A percentile compares a stretch with the other conserved stretches of the same genome.
These are phyloP conservation scores for Lithospermum erythrorhizon DNA, from an alignment of 257 asterid species.

Conservation along the genomic window DNA sequence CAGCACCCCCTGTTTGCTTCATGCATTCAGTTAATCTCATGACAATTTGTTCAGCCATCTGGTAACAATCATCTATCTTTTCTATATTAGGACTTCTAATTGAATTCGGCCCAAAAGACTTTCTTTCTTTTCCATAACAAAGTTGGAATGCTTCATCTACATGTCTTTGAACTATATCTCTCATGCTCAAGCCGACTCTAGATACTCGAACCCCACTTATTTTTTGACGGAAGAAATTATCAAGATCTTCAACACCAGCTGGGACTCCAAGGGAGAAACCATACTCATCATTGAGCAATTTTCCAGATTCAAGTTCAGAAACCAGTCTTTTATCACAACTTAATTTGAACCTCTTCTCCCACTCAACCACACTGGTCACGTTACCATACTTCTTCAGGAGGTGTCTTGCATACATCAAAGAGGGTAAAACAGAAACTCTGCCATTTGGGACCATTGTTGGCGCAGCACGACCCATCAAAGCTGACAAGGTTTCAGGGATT, in stretches of 20 bases:
- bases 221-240: slow-evolving; percentile 89
- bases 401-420: slow-evolving; percentile 60
- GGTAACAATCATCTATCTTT: slow-evolving; percentile 62
- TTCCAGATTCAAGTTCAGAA: slow-evolving; percentile 78
- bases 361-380: slow-evolving; percentile 65
- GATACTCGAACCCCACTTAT: slow-evolving; percentile 66
- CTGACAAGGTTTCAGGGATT: slow-evolving; percentile 75
- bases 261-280: slow-evolving; percentile 86
- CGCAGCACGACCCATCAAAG: slow-evolving; percentile 68
- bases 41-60: slow-evolving; percentile 72
- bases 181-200: slow-evolving; percentile 84
- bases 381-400: slow-evolving; percentile 62
- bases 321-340: slow-evolving; percentile 67
- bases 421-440: slow-evolving; percentile 56
- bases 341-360: slow-evolving; percentile 76
- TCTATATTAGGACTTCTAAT: slow-evolving; percentile 50
- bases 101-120: slow-evolving; percentile 43
- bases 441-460: slow-evolving; percentile 64
- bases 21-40: slow-evolving; percentile 88
- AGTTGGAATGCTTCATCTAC: slow-evolving; percentile 63
- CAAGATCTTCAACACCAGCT: slow-evolving; percentile 87
- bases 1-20: slow-evolving; percentile 99
- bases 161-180: slow-evolving; percentile 71
- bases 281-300: slow-evolving; percentile 62
- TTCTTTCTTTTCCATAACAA: slow-evolving; percentile 66